Conservation (phyloP, 2,329 filamentous ascomycete species). For the Coccinonectria pachysandricola region DNA sequence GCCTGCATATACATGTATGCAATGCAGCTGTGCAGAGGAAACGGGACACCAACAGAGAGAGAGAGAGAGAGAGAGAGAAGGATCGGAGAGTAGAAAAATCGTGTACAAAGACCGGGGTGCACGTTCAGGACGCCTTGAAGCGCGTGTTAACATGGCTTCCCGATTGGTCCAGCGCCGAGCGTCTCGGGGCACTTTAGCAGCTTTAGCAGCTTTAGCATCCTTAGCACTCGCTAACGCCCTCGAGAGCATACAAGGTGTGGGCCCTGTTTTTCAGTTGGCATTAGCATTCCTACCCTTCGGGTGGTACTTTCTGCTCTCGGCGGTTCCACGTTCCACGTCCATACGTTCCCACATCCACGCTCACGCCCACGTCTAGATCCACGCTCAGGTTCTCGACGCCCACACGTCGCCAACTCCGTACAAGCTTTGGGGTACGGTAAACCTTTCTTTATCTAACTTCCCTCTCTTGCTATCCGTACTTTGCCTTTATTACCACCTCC, state of each 20-base stretch:
- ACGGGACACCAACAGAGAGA: too few species aligned
- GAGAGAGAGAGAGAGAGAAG: too few species aligned
- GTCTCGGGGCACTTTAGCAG: too few species aligned
- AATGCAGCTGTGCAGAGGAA: too few species aligned
- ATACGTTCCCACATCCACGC: conserved; percentile 7
- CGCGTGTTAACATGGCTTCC: conserved; percentile 28
- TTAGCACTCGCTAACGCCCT: conserved; percentile 12
- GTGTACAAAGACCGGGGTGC: conserved; percentile 13
- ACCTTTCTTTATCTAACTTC: conserved; percentile 9
- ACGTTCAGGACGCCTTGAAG: conserved; percentile 19
- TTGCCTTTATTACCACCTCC: conserved; percentile 2
- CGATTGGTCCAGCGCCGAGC: conserved; percentile 22
- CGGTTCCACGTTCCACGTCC: conserved; percentile 6
- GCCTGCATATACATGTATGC: too few species aligned
- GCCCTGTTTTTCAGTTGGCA: conserved; percentile 15
- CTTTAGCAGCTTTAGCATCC: too few species aligned
- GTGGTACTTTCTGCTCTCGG: too few species aligned
- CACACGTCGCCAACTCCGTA: conserved; percentile 11
- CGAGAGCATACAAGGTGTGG: too few species aligned
- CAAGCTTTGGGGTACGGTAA: conserved; percentile 10
- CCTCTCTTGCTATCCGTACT: conserved; percentile 5
- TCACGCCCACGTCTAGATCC: conserved; percentile 11
- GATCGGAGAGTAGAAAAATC: too few species aligned
- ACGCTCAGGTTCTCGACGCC: conserved; percentile 2
- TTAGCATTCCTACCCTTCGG: conserved; percentile 8